These are phyloP conservation scores for Ogataea degrootiae DNA, from an alignment of 805 yeast genomes.

Conservation along the genomic window DNA sequence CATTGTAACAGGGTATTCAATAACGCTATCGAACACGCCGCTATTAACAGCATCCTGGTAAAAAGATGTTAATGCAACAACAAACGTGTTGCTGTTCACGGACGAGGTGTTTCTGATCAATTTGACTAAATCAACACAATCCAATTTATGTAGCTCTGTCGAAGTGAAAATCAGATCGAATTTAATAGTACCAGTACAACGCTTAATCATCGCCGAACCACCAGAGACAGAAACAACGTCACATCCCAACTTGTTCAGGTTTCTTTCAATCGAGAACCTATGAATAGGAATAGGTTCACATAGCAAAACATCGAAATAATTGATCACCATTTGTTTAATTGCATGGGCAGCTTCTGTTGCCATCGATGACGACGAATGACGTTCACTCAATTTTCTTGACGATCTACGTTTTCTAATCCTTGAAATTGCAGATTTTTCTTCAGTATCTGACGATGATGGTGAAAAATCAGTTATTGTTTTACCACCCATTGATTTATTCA, in stretches of 20 bases:
- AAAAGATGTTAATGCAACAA: constrained; percentile 69
- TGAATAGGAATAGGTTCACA: constrained; percentile 88
- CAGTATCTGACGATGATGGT: constrained; percentile 67
- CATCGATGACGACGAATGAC: constrained; percentile 21
- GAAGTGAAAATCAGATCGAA: constrained; percentile 84
- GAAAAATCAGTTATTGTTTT: constrained; percentile 29
- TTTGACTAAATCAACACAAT: constrained; percentile 72
- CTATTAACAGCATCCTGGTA: constrained; percentile 58
- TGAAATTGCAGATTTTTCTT: constrained; percentile 50
- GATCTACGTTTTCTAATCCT: constrained; percentile 52
- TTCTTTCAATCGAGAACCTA: constrained; percentile 58
- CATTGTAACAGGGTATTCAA: constrained; percentile 64
- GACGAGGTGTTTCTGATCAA: constrained; percentile 72
- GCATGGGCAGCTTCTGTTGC: constrained; percentile 16
- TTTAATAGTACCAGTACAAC: constrained; percentile 77
- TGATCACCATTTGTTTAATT: constrained; percentile 15
- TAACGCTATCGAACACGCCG: constrained; percentile 57
- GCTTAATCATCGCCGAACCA: constrained; percentile 77
- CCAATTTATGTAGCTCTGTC: constrained; percentile 58
- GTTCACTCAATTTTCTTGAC: constrained; percentile 30
- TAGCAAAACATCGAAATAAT: constrained; percentile 57
- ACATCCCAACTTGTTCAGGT: constrained; percentile 69
- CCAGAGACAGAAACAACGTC: constrained; percentile 70
- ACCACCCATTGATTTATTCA: constrained; percentile 20
- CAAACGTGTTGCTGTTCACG: constrained; percentile 71